phyloP scores from a whole-genome alignment of 2,329 filamentous ascomycete species.

The Pyrenophora seminiperda region DNA sequence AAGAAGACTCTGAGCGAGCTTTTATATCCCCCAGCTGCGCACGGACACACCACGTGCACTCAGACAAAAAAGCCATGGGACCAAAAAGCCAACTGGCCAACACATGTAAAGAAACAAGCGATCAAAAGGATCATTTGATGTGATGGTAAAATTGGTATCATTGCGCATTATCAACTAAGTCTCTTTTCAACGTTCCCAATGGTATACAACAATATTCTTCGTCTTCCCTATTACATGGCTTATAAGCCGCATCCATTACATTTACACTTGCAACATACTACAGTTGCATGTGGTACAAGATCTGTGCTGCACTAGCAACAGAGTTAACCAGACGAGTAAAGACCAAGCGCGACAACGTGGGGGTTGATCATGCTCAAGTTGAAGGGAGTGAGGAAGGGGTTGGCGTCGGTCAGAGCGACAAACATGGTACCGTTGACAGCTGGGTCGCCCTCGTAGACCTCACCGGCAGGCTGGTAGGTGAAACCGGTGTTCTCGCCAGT shows the following conservation, averaged over 20 bases:
- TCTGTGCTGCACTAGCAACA: not conserved
- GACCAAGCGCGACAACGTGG: constrained; percentile 72
- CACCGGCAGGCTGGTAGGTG: constrained; percentile 73
- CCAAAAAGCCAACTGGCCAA: not conserved
- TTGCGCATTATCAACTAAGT: constrained; percentile 11
- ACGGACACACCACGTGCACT: too few relatives aligned
- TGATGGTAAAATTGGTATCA: constrained; percentile 7
- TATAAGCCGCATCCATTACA: constrained; percentile 1
- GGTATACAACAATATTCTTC: constrained; percentile 6
- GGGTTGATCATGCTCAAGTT: constrained; percentile 76
- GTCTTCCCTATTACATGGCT: constrained; percentile 5
- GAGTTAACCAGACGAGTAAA: constrained; percentile 76
- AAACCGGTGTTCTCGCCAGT: constrained; percentile 67
- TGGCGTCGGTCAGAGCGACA: constrained; percentile 72
- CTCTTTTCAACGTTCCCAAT: not conserved
- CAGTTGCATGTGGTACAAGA: not conserved
- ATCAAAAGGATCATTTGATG: not conserved
- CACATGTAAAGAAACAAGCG: not conserved
- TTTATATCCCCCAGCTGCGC: too few relatives aligned
- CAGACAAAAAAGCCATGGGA: too few relatives aligned
- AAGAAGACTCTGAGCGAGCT: too few relatives aligned
- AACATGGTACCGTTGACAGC: constrained; percentile 81
- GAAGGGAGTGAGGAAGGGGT: constrained; percentile 74
- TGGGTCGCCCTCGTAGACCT: constrained; percentile 70
- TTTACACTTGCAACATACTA: not conserved